Evolutionary conservation across 2,329 filamentous ascomycete species (phyloP).

Genomic region (Colletotrichum aenigma): DNA sequence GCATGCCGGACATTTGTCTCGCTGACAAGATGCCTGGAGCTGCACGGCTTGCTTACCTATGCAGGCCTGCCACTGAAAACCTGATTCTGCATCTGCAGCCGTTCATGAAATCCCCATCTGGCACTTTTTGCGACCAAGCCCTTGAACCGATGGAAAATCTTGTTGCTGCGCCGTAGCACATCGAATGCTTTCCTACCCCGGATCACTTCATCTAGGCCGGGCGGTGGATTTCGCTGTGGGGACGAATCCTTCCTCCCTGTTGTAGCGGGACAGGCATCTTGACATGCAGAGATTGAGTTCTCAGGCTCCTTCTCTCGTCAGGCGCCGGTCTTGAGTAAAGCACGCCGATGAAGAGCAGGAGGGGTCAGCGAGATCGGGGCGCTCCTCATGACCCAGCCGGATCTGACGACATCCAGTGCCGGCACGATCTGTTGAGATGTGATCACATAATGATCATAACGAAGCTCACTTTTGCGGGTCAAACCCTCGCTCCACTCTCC

Average conservation of each 20-base stretch:
- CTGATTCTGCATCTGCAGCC: neutral
- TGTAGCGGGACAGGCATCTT: neutral
- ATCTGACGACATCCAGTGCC: neutral
- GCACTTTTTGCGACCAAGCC: neutral
- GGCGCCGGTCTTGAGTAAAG: neutral
- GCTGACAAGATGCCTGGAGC: neutral
- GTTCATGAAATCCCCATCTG: neutral
- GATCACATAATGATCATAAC: neutral
- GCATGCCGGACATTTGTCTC: neutral
- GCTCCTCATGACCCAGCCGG: neutral
- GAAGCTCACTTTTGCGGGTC: neutral
- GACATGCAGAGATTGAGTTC: neutral
- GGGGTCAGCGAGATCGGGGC: neutral
- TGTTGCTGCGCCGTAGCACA: neutral
- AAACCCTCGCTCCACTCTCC: neutral
- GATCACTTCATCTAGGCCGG: conserved; percentile 4
- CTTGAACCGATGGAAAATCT: neutral
- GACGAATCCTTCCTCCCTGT: neutral
- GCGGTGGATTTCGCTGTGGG: neutral
- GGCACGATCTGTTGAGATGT: conserved; percentile 12
- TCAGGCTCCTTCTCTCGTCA: neutral
- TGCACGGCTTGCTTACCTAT: neutral
- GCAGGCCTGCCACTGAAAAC: neutral
- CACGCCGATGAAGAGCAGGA: neutral
- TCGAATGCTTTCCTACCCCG: neutral